Percentiles rank a stretch among this genome's conserved stretches.
These are phyloP conservation scores for Fusarium sulawesiense DNA, from an alignment of 2,329 filamentous ascomycete genomes.

Conservation along the genomic window DNA sequence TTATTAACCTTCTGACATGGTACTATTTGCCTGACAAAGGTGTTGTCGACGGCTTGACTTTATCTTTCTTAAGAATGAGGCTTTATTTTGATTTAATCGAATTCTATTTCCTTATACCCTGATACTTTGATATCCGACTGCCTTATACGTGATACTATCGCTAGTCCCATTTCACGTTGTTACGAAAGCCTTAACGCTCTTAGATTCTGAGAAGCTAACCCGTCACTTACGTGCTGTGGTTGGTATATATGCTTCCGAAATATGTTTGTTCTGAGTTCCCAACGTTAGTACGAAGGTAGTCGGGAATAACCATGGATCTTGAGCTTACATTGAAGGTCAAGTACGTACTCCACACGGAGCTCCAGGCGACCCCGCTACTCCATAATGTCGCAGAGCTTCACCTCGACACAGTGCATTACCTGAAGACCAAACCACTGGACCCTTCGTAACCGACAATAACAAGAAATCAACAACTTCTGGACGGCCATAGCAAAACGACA, in stretches of 20 bases:
- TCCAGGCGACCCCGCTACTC: slow-evolving; percentile 42
- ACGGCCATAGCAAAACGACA: neutral
- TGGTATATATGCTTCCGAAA: neutral
- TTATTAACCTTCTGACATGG: slow-evolving; percentile 9
- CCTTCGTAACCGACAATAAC: neutral
- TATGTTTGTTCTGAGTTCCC: neutral
- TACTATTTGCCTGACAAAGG: slow-evolving; percentile 19
- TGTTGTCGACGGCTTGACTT: slow-evolving; percentile 24
- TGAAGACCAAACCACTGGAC: slow-evolving; percentile 6
- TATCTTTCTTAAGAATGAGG: slow-evolving; percentile 34
- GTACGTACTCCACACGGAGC: slow-evolving; percentile 38
- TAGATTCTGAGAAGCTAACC: neutral
- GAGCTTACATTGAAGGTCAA: slow-evolving; percentile 19
- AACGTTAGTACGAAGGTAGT: neutral
- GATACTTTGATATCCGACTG: neutral
- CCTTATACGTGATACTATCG: neutral
- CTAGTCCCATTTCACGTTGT: neutral
- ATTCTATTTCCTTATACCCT: slow-evolving; percentile 16
- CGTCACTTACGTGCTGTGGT: neutral
- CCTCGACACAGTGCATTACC: slow-evolving; percentile 14
- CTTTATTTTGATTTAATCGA: slow-evolving; percentile 28
- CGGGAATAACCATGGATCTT: neutral
- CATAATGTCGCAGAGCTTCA: slow-evolving; percentile 40
- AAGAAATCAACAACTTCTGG: neutral
- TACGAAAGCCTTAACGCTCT: neutral